Evolutionary conservation across 176 grass and related monocot genomes (phyloP).

Genomic region (Thalia dealbata): DNA sequence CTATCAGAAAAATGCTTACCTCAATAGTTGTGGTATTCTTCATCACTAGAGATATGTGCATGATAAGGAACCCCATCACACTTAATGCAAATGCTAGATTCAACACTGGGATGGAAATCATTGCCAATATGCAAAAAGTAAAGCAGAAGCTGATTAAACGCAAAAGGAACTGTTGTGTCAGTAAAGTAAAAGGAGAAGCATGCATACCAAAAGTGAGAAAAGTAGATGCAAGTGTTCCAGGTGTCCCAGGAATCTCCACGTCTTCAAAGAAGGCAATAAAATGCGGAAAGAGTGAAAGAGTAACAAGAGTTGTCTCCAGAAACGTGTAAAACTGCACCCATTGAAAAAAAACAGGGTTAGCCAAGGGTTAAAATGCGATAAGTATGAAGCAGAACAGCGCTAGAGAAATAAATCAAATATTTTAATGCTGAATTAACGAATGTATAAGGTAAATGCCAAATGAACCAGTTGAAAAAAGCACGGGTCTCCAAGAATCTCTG

Average conservation of each 20-base stretch:
- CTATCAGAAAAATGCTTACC: conserved; percentile 33
- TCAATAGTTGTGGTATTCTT: conserved; percentile 83
- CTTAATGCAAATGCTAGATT: conserved; percentile 82
- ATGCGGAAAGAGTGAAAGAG: conserved; percentile 65
- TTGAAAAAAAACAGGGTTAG: conserved; percentile 6
- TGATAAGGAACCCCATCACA: conserved; percentile 83
- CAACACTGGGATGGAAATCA: conserved; percentile 44
- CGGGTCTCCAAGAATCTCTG: too few species aligned
- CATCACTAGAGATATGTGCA: conserved; percentile 87
- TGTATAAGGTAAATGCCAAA: not conserved
- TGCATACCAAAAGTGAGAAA: conserved; percentile 81
- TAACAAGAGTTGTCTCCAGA: conserved; percentile 82
- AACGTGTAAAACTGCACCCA: conserved; percentile 87
- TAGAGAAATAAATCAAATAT: not conserved
- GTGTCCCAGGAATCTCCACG: conserved; percentile 65
- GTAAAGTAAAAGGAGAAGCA: conserved; percentile 17
- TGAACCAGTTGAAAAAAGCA: too few species aligned
- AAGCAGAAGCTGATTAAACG: conserved; percentile 11
- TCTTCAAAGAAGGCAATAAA: conserved; percentile 97
- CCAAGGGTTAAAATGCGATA: not conserved
- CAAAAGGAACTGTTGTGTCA: not conserved
- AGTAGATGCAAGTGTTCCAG: conserved; percentile 82
- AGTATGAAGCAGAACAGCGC: not conserved
- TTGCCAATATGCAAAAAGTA: not conserved
- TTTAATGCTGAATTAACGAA: not conserved